Percentiles rank a stretch among this genome's conserved stretches.
Evolutionary conservation across 164 flowering plant genomes (phyloP).

Genomic region (Dillenia suffruticosa): DNA sequence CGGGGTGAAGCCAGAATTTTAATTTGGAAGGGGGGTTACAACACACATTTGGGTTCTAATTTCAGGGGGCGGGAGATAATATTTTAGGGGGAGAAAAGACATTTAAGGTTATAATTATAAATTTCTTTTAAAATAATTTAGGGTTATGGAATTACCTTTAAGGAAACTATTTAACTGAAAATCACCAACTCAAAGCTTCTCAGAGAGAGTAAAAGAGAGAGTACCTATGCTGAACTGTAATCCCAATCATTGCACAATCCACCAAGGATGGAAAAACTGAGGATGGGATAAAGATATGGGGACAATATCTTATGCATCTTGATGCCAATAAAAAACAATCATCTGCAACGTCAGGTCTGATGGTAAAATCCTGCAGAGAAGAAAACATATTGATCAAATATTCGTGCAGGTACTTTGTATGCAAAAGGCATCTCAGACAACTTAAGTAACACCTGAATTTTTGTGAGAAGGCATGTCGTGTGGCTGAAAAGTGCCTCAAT

Average conservation of each 20-base stretch:
- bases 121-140: no score
- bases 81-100: no score
- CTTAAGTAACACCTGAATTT: constrained; percentile 47
- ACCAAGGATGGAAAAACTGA: constrained; percentile 67
- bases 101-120: no score
- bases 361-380: constrained; percentile 73
- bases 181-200: not conserved
- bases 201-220: constrained; percentile 9
- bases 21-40: no score
- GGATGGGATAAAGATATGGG: constrained; percentile 86
- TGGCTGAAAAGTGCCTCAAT: constrained; percentile 83
- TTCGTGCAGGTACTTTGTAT: not conserved
- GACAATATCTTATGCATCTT: constrained; percentile 95
- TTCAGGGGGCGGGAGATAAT: no score
- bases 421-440: constrained; percentile 3
- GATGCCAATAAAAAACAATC: constrained; percentile 98
- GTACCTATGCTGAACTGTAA: constrained; percentile 94
- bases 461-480: constrained; percentile 74
- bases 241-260: constrained; percentile 86
- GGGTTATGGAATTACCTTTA: no score
- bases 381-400: constrained; percentile 2
- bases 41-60: no score
- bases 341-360: constrained; percentile 95
- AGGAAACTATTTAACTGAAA: not conserved
- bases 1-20: no score